Evolutionary conservation across 1,284 basidiomycete genomes (phyloP).

Genomic region (Ganoderma lingzhi): DNA sequence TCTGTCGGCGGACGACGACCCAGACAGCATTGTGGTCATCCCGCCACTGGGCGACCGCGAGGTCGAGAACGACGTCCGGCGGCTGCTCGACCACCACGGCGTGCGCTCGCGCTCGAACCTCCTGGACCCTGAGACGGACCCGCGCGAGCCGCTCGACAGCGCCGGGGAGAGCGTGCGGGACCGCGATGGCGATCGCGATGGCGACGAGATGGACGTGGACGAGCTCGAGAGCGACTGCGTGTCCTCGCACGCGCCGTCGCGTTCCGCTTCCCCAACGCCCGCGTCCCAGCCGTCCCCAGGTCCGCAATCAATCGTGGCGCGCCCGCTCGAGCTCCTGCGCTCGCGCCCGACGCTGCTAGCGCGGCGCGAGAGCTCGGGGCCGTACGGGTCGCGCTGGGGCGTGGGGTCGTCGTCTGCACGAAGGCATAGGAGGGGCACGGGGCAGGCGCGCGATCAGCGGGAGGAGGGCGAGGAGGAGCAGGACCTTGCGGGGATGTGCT

Average conservation of each 20-base stretch:
- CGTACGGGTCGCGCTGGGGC: slow-evolving; percentile 30
- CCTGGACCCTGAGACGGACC: slow-evolving; percentile 39
- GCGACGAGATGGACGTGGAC: slow-evolving; percentile 52
- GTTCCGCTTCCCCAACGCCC: slow-evolving; percentile 53
- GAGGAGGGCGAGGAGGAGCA: slow-evolving; percentile 49
- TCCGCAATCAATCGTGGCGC: slow-evolving; percentile 29
- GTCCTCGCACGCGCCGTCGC: slow-evolving; percentile 54
- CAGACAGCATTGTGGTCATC: slow-evolving; percentile 56
- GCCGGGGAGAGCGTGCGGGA: slow-evolving; percentile 28
- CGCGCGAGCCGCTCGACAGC: slow-evolving; percentile 38
- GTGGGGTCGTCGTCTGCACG: slow-evolving; percentile 16
- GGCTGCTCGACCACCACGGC: slow-evolving; percentile 58
- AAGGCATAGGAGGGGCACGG: slow-evolving; percentile 41
- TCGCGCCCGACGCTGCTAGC: slow-evolving; percentile 33
- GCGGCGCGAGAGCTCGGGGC: slow-evolving; percentile 36
- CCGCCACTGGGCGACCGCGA: slow-evolving; percentile 64
- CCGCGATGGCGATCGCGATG: slow-evolving; percentile 30
- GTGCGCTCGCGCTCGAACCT: slow-evolving; percentile 35
- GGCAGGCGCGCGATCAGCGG: slow-evolving; percentile 15
- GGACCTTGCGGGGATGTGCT: slow-evolving; percentile 78
- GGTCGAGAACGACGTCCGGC: slow-evolving; percentile 67
- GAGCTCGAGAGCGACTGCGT: slow-evolving; percentile 54
- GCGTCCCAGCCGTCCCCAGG: slow-evolving; percentile 35
- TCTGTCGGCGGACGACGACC: slow-evolving; percentile 42
- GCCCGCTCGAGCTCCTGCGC: slow-evolving; percentile 34